Evolutionary conservation across 371 early-diverging fungal species (phyloP), one percentile per base, ranked within the genome.

Genomic region (Syncephalastrum contaminatum): DNA sequence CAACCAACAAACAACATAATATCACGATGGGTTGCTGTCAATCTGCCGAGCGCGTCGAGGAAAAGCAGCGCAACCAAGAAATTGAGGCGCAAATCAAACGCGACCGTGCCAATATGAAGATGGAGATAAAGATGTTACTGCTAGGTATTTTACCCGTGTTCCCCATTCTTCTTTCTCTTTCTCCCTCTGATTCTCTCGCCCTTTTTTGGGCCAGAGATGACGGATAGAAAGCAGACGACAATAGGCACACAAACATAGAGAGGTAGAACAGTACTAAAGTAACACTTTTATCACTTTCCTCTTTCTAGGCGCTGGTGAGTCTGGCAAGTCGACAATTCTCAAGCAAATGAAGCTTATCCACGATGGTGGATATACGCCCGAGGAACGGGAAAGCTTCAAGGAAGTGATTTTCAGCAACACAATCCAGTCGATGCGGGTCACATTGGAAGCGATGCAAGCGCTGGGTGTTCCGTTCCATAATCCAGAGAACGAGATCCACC

Each of bases 281-380:
- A 8, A 30, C 36, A 8, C 10, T 30, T 8, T 10, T 30, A 30
- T 30, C 12, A 8, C 1, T 30, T 30, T 30, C 1, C 12, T 8
- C 36, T 8, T 12, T 30, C 36, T 66, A 94, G 95, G 97, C 43
- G 94, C 95, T 45, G 97, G 97, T 47, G 97, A 97, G 77, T 95
- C 96, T 1, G 97, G 97, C 30, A 97, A 97, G 78, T 89, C 91
- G 43, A 97, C 97, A 25, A 92, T 97, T 54, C 77, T 97, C 54
- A 97, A 97, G 73, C 96, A 97, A 65, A 96, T 97, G 95, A 90
- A 91, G 70, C 80, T 96, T 20, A 94, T 97, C 58, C 96, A 97
- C 72, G 94, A 89, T 54, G 86, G 84, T 54, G 97, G 97, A 6
- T 97, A 92, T 74, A 84, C 87, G 52, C 66, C 70, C 19, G 88